Base-by-base conservation (phyloP, 768 basidiomycete species). In the Suillus spraguei region DNA sequence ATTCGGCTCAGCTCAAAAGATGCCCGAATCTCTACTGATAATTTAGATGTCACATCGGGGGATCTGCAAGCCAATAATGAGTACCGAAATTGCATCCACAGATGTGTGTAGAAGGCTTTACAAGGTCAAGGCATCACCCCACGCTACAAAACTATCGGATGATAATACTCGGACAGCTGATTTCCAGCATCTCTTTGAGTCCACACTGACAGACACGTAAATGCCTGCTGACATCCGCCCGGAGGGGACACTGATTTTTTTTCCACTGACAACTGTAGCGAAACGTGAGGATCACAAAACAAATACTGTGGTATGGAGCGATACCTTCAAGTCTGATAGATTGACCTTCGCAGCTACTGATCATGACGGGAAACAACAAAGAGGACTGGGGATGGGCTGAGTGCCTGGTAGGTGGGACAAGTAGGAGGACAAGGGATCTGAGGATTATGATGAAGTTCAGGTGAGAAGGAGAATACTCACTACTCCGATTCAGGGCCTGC, bases 1-100 rank as follows among this genome's bases (percentile, higher is more conserved):
- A 53, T 53, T 53, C 52, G 33, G 10, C 52, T 20, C 32, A 53
- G 52, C 32, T 53, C 52, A 7, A 53, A 53, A 33, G 52, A 53
- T 33, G 32, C 52, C 52, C 32, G 20, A 20, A 53, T 53, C 20
- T 53, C 52, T 20, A 35, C 10, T 5, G 52, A 53, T 53, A 53
- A 33, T 11, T 13, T 33, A n/a, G 32, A 33, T n/a, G 52, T 33
- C 32, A 33, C 52, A 53, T 53, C 33, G n/a, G 11, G 32, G 17
- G 32, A n/a, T 53, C 52, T 53, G 20, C 17, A 53, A 53, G 32
- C 33, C 20, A 1, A 35, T 28, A 4, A 50, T 33, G 20, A 53
- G 11, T n/a, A 53, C 49, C 2, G 4, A 11, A 13, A 20, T 33
- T 5, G 11, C 20, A 3, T 53, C 32, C 5, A 20, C 20, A 33